Evolutionary conservation across 208 protist species (phyloP).

Genomic region (Acanthamoeba royreba): DNA sequence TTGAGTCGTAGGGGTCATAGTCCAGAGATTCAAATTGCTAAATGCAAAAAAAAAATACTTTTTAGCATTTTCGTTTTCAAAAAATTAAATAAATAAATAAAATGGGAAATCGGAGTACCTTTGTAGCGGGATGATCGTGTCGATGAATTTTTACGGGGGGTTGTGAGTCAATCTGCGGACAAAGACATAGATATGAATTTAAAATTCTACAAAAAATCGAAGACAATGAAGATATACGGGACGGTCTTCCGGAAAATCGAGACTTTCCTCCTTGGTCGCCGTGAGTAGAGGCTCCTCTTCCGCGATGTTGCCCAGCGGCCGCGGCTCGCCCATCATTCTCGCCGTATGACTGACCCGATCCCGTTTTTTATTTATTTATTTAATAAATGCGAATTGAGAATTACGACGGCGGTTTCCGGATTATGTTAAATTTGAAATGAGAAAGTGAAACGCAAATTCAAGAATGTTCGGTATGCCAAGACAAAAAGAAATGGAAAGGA

Average conservation of each 20-base stretch:
- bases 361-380: too few relatives aligned
- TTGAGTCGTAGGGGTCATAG: background rate
- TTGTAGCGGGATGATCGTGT: background rate
- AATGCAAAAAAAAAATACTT: background rate
- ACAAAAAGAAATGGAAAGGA: too few relatives aligned
- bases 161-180: background rate
- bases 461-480: too few relatives aligned
- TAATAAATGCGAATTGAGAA: too few relatives aligned
- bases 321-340: background rate
- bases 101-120: background rate
- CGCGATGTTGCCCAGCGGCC: background rate
- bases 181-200: background rate
- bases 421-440: too few relatives aligned
- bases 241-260: background rate
- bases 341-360: too few relatives aligned
- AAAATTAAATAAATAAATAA: background rate
- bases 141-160: background rate
- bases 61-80: background rate
- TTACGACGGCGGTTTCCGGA: too few relatives aligned
- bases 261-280: background rate
- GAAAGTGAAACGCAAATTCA: too few relatives aligned
- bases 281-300: background rate
- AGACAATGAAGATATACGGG: background rate
- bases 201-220: background rate
- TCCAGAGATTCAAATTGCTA: background rate